These are phyloP conservation scores for Claviceps citrina DNA, from an alignment of 2,329 filamentous ascomycete genomes.

Conservation along the genomic window DNA sequence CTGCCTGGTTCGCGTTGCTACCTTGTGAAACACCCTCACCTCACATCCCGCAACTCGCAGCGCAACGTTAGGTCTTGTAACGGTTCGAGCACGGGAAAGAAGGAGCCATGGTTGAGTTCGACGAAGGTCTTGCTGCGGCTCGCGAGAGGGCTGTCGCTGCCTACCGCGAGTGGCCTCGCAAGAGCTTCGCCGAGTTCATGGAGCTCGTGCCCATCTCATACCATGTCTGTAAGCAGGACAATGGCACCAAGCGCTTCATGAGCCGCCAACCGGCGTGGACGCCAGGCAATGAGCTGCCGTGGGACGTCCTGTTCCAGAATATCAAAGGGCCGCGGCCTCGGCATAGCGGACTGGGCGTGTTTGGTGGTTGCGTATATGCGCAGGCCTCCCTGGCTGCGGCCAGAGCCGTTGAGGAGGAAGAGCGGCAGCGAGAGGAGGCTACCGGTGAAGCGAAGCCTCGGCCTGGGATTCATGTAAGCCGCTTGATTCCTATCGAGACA, in stretches of 20 bases:
- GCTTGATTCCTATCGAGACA: background rate
- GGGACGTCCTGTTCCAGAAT: constrained; percentile 10
- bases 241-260: constrained; percentile 13
- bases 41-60: background rate
- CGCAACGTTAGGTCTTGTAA: background rate
- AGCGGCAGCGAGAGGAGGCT: constrained; percentile 7
- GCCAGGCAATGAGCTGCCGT: constrained; percentile 17
- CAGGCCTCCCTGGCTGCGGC: constrained; percentile 23
- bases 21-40: background rate
- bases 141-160: background rate
- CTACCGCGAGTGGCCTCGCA: constrained; percentile 8
- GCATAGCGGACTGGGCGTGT: constrained; percentile 13
- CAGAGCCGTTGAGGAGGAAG: constrained; percentile 18
- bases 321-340: constrained; percentile 8
- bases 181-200: constrained; percentile 17
- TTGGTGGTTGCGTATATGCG: constrained; percentile 23
- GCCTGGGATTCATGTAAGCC: constrained; percentile 24
- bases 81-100: background rate
- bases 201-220: constrained; percentile 13
- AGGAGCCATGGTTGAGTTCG: constrained; percentile 2
- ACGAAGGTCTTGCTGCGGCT: constrained; percentile 1
- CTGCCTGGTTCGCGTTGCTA: no score
- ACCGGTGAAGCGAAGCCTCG: constrained; percentile 6
- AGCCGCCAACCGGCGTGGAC: constrained; percentile 20
- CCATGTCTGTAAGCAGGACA: background rate